phyloP scores from a whole-genome alignment of 768 basidiomycete species.

The Pleurotus cornucopiae region DNA sequence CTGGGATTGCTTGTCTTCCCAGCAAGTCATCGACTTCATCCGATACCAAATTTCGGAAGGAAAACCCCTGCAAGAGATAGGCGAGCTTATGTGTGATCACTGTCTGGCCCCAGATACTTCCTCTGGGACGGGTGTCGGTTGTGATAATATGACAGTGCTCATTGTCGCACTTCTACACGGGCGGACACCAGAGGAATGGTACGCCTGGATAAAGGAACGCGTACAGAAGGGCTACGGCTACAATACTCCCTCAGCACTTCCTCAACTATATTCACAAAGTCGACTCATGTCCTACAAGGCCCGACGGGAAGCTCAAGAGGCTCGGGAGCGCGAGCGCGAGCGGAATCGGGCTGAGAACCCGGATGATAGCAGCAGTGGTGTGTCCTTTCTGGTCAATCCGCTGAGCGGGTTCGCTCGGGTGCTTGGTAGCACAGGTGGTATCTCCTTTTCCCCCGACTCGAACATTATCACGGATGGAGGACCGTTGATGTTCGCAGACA shows the following conservation, averaged over 20 bases:
- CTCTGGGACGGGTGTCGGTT: conserved; percentile 89
- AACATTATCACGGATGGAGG: conserved; percentile 47
- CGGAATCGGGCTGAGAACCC: conserved; percentile 13
- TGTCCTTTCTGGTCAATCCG: conserved; percentile 18
- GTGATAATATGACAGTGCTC: conserved; percentile 98
- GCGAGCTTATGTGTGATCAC: conserved; percentile 85
- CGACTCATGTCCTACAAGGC: conserved; percentile 62
- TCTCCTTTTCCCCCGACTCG: conserved; percentile 58
- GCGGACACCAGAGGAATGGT: conserved; percentile 90
- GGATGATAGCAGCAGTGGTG: conserved; percentile 26
- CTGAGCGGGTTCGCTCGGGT: conserved; percentile 51
- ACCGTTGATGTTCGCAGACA: conserved; percentile 59
- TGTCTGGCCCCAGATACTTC: conserved; percentile 94
- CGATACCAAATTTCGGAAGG: conserved; percentile 78
- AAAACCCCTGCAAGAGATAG: conserved; percentile 76
- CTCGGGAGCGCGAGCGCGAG: conserved; percentile 33
- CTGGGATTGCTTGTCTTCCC: conserved; percentile 95
- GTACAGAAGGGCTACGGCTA: conserved; percentile 75
- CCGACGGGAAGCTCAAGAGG: conserved; percentile 54
- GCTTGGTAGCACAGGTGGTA: conserved; percentile 54
- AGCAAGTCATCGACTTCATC: conserved; percentile 88
- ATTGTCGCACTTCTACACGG: conserved; percentile 86
- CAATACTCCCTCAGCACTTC: conserved; percentile 68
- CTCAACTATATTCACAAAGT: conserved; percentile 69
- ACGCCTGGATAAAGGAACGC: conserved; percentile 80